Evolutionary conservation across 768 basidiomycete species (phyloP), one percentile per base, ranked within the genome.

Genomic region (Tylopilus vinaceipallidus): DNA sequence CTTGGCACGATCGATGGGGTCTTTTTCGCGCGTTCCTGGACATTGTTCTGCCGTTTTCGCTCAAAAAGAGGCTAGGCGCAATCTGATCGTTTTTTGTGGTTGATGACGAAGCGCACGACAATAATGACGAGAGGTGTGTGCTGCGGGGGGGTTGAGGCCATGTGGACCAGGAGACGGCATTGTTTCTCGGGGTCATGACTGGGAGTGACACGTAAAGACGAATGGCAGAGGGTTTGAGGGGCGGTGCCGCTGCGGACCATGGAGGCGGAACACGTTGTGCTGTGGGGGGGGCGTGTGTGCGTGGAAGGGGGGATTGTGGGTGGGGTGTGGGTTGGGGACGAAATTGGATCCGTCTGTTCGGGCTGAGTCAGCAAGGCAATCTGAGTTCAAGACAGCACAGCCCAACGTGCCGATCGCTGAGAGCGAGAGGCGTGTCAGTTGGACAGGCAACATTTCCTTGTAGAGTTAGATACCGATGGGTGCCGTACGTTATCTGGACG

Each of bases 401-500:
- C 57, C 60, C 16, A 42, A 42, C 29, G 57, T 66, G 64, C 64
- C 64, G 56, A 66, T 66, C 64, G 61, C 62, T 56, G 66, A 52
- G 58, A 46, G 42, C 45, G 56, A 29, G 58, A 53, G 53, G 35
- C 43, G 65, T 63, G 63, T 67, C 62, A 67, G 60, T 64, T 60
- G 63, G 54, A 51, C 52, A 66, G 62, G 61, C 53, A 57, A 68
- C 64, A 64, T 60, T 59, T 13, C 65, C 65, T 1, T 8, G 32
- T 67, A 37, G 62, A 46, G 65, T 58, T 66, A 66, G 61, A 66
- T 68, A 53, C 45, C 54, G 47, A 61, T 55, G 50, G 20, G 45
- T 64, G 66, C 48, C 52, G 64, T 68, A 68, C 64, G 62, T 57
- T 53, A 67, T 66, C 46, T 52, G 54, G 50, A 55, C 47, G 45